phyloP scores from a whole-genome alignment of 371 early-diverging fungal genomes.

The Mortierella sp. region DNA sequence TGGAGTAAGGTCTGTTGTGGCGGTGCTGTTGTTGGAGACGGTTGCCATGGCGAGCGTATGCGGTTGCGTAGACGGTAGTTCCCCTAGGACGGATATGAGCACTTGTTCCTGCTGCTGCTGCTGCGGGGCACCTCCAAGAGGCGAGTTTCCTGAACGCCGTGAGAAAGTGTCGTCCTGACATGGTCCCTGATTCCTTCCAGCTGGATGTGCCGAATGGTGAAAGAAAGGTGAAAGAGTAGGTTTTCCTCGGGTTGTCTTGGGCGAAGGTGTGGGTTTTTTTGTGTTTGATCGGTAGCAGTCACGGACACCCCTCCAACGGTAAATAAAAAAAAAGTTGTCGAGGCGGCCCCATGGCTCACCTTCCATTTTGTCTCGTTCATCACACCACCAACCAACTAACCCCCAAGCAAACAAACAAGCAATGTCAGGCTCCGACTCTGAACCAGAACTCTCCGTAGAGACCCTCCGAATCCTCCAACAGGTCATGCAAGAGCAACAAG shows the following conservation, averaged over 20 bases:
- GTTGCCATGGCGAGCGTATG: neutral
- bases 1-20: neutral
- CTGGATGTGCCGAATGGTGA: neutral
- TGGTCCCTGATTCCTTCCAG: neutral
- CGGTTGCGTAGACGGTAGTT: neutral
- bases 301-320: neutral
- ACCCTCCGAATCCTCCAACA: constrained; percentile 72
- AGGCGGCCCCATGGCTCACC: neutral
- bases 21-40: neutral
- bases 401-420: neutral
- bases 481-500: constrained; percentile 72
- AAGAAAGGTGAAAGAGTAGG: neutral
- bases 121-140: neutral
- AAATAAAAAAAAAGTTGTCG: neutral
- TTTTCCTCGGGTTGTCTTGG: neutral
- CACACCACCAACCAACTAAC: neutral
- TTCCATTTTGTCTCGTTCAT: neutral
- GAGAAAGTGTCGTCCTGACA: constrained; percentile 12
- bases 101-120: neutral
- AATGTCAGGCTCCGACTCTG: constrained; percentile 39
- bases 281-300: neutral
- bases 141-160: constrained; percentile 21
- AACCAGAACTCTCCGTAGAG: constrained; percentile 62
- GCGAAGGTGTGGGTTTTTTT: neutral
- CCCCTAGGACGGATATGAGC: neutral